phyloP scores from a whole-genome alignment of 2,329 filamentous ascomycete species.

The Pseudopyrenochaeta lycopersici region DNA sequence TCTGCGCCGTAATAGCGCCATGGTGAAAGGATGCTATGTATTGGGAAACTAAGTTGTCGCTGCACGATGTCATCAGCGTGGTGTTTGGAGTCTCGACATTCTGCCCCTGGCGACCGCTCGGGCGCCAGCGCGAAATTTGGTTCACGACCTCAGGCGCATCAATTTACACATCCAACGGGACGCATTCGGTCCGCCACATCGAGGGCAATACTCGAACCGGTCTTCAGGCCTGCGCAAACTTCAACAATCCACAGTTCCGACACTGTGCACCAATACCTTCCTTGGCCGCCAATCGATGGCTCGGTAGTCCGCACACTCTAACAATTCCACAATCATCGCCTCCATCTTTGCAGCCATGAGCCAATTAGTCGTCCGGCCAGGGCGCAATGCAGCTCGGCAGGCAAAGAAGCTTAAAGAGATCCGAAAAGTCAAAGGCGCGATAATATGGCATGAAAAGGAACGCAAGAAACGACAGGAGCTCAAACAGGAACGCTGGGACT shows the following conservation, averaged over 20 bases:
- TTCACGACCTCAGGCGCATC: constrained; percentile 9
- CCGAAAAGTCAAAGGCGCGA: constrained; percentile 53
- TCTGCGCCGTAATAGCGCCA: constrained; percentile 45
- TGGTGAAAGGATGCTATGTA: constrained; percentile 17
- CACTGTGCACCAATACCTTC: neutral
- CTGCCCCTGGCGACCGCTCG: constrained; percentile 27
- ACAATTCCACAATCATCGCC: constrained; percentile 33
- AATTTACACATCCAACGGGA: constrained; percentile 6
- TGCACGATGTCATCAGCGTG: constrained; percentile 17
- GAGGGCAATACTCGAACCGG: neutral
- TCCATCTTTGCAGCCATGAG: constrained; percentile 62
- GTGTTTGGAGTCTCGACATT: constrained; percentile 17
- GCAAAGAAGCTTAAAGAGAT: constrained; percentile 47
- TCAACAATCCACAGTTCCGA: neutral
- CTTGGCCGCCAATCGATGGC: constrained; percentile 27
- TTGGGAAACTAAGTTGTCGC: constrained; percentile 2
- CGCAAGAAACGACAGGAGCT: constrained; percentile 33
- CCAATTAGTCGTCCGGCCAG: constrained; percentile 32
- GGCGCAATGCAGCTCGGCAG: constrained; percentile 38
- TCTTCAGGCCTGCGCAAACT: neutral
- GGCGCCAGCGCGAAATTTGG: constrained; percentile 25
- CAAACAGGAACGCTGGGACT: constrained; percentile 38
- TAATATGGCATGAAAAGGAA: constrained; percentile 39
- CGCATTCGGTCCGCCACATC: constrained; percentile 4
- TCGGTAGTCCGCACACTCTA: constrained; percentile 33